Conservation (phyloP, 2,329 filamentous ascomycete species). For the Beauveria brongniartii region DNA sequence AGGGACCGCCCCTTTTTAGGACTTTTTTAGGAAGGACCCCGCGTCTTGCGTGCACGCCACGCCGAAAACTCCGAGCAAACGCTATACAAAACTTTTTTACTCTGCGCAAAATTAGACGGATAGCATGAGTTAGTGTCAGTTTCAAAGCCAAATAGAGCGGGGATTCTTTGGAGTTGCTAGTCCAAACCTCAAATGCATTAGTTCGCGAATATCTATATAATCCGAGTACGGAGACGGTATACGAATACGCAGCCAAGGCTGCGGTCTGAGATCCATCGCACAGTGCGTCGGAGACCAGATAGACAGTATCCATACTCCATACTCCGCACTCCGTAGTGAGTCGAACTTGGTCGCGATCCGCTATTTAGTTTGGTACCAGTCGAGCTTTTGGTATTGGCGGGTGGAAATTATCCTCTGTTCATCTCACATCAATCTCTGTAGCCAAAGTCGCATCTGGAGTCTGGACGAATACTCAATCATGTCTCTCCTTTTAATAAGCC, state of each 20-base stretch:
- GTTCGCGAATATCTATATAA: no score
- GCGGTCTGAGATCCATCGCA: no score
- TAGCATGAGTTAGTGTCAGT: not conserved
- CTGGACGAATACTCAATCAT: not conserved
- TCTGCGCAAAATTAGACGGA: not conserved
- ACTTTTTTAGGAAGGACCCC: not conserved
- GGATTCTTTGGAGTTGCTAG: not conserved
- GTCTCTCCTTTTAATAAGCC: not conserved
- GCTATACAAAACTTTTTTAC: not conserved
- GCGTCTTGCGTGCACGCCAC: not conserved
- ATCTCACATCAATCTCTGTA: not conserved
- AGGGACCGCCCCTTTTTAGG: not conserved
- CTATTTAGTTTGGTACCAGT: not conserved
- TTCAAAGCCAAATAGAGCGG: not conserved
- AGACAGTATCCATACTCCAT: no score
- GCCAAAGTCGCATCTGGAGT: not conserved
- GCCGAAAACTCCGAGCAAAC: slow-evolving; percentile 1
- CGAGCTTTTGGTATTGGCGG: not conserved
- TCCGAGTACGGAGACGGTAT: no score
- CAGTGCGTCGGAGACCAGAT: no score
- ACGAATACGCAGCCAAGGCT: no score
- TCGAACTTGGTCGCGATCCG: not conserved
- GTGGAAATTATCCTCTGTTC: no score
- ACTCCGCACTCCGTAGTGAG: no score
- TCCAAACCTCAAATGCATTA: no score